Percentiles rank a stretch among this genome's conserved stretches.
These are phyloP conservation scores for Sclerotinia glacialis DNA, from an alignment of 2,329 filamentous ascomycete genomes.

Conservation along the genomic window DNA sequence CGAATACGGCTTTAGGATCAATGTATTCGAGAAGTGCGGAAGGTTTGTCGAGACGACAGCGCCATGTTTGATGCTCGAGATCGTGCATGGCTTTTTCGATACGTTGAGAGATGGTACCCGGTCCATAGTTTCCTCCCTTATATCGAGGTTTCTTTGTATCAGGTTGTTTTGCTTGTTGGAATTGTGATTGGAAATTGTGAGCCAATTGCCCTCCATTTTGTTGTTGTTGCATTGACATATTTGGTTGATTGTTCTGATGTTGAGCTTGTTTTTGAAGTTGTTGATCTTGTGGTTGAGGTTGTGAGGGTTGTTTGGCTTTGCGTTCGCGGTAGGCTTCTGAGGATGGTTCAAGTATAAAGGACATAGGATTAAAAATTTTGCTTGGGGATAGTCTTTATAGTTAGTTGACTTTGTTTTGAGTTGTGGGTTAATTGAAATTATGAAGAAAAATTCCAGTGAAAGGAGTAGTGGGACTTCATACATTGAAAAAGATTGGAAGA, in stretches of 20 bases:
- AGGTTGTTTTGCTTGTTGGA: constrained; percentile 16
- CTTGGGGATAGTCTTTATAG: constrained; percentile 13
- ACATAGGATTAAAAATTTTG: background rate
- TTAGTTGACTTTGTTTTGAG: background rate
- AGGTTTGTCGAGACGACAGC: constrained; percentile 21
- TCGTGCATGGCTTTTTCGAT: constrained; percentile 20
- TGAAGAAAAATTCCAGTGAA: constrained; percentile 4
- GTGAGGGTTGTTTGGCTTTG: constrained; percentile 16
- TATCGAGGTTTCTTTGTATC: constrained; percentile 16
- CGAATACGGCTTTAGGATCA: constrained; percentile 21
- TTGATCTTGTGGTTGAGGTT: constrained; percentile 13
- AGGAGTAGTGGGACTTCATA: constrained; percentile 1
- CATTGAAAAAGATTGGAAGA: constrained; percentile 12
- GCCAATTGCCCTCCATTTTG: constrained; percentile 2
- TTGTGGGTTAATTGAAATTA: background rate
- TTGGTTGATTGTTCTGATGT: background rate
- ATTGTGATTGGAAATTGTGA: constrained; percentile 14
- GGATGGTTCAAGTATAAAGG: constrained; percentile 19
- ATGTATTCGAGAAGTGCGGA: constrained; percentile 21
- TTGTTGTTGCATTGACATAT: constrained; percentile 18
- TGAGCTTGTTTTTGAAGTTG: constrained; percentile 1
- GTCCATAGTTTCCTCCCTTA: constrained; percentile 21
- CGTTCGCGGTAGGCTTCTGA: constrained; percentile 21
- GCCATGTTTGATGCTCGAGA: constrained; percentile 20
- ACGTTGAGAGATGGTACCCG: constrained; percentile 16